Evolutionary conservation across 441 rosid species (phyloP).

Genomic region (Populus tomentosa): DNA sequence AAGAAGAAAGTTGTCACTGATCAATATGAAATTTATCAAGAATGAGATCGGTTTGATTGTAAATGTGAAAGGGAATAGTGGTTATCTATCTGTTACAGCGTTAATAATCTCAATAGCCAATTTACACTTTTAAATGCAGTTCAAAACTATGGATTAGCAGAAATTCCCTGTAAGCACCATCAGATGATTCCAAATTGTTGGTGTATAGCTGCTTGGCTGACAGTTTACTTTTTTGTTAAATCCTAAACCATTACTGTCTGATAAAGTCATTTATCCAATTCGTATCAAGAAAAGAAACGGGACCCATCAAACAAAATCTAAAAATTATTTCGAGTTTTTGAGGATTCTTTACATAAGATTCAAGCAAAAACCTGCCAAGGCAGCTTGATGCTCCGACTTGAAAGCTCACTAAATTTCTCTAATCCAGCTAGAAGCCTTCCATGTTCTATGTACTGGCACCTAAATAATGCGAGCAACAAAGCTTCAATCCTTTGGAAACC

Average conservation of each 20-base stretch:
- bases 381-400: background rate
- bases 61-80: background rate
- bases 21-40: background rate
- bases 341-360: background rate
- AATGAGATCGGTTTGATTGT: background rate
- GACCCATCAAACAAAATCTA: background rate
- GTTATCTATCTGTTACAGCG: too few species aligned
- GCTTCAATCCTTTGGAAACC: constrained; percentile 31
- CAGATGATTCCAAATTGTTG: background rate
- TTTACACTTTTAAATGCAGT: too few species aligned
- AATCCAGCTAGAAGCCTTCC: background rate
- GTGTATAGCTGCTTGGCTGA: background rate
- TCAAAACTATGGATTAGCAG: background rate
- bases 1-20: background rate
- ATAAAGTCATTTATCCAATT: background rate
- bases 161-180: background rate
- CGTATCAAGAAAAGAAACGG: background rate
- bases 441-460: background rate
- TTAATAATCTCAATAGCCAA: too few species aligned
- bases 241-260: background rate
- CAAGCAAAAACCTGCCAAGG: background rate
- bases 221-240: background rate
- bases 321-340: too few species aligned
- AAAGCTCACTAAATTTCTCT: background rate
- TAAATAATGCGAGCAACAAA: constrained; percentile 1